A percentile compares a stretch with the other conserved stretches of the same genome.
phyloP scores from a whole-genome alignment of 2,329 filamentous ascomycete genomes.

The Aureobasidium sp. region DNA sequence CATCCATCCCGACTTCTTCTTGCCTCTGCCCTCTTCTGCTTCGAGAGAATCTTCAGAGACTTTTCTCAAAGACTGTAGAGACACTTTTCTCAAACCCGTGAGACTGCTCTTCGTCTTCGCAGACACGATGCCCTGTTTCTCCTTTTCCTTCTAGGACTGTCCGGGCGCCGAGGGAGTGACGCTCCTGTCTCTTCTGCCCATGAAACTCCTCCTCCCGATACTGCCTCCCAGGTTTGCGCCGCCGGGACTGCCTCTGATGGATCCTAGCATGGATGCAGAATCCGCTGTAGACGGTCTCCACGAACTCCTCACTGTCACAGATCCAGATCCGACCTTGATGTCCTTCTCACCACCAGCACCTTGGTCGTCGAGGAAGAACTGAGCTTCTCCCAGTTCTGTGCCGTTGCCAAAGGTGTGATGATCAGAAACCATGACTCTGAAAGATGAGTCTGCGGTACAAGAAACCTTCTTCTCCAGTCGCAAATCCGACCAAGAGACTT shows the following conservation, averaged over 20 bases:
- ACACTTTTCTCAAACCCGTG: not conserved
- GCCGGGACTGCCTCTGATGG: not conserved
- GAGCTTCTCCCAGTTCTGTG: constrained; percentile 70
- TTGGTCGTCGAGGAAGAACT: constrained; percentile 88
- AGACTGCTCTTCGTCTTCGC: not conserved
- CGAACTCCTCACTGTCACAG: constrained; percentile 64
- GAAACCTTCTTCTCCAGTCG: constrained; percentile 64
- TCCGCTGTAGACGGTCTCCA: constrained; percentile 42
- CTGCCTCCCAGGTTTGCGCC: not conserved
- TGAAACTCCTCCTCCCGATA: constrained; percentile 14
- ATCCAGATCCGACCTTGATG: constrained; percentile 65
- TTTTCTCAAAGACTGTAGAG: not conserved
- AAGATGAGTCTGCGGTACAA: constrained; percentile 74
- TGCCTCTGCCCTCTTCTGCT: not conserved
- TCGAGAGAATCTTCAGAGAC: not conserved
- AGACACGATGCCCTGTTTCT: not conserved
- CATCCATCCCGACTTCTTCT: not conserved
- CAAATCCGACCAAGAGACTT: constrained; percentile 55
- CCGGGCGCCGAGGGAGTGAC: constrained; percentile 6
- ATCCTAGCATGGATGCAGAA: not conserved
- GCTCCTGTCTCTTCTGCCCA: constrained; percentile 14
- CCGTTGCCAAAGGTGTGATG: constrained; percentile 79
- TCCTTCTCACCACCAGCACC: constrained; percentile 57
- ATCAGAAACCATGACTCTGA: constrained; percentile 77
- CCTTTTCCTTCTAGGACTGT: not conserved